Conservation (phyloP, 371 early-diverging fungal species). For the Funneliformis caledonium region DNA sequence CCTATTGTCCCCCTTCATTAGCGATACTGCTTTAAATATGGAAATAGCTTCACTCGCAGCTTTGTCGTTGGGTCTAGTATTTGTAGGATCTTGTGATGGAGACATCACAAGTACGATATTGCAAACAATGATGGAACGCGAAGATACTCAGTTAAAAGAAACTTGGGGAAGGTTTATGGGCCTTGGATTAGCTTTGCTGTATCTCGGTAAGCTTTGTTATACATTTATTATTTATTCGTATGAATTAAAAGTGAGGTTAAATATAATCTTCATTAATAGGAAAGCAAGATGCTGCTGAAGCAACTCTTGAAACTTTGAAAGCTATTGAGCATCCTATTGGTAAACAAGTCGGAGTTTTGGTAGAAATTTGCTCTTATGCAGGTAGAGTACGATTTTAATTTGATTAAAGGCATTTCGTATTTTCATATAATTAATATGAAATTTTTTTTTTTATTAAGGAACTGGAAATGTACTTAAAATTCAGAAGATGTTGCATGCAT, state of each 20-base stretch:
- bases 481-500: conserved; percentile 93
- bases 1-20: conserved; percentile 81
- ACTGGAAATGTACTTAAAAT: conserved; percentile 96
- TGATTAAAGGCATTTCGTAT: not conserved
- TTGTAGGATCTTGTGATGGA: conserved; percentile 90
- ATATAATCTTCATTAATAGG: conserved; percentile 51
- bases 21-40: conserved; percentile 85
- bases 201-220: conserved; percentile 58
- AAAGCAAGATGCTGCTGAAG: conserved; percentile 88
- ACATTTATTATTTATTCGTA: not conserved
- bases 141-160: conserved; percentile 82
- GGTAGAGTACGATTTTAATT: conserved; percentile 54
- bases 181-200: conserved; percentile 88
- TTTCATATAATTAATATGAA: not conserved
- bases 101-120: conserved; percentile 92
- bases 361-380: conserved; percentile 89
- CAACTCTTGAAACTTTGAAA: conserved; percentile 92
- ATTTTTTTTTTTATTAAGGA: conserved; percentile 43
- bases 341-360: conserved; percentile 81
- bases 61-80: conserved; percentile 88
- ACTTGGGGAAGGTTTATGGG: conserved; percentile 90
- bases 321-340: conserved; percentile 92
- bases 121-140: conserved; percentile 94
- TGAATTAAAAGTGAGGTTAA: not conserved
- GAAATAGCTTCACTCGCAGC: conserved; percentile 91